Evolutionary conservation across 352 stramenopile genomes (phyloP).

Genomic region (Elongisporangium prolatum): DNA sequence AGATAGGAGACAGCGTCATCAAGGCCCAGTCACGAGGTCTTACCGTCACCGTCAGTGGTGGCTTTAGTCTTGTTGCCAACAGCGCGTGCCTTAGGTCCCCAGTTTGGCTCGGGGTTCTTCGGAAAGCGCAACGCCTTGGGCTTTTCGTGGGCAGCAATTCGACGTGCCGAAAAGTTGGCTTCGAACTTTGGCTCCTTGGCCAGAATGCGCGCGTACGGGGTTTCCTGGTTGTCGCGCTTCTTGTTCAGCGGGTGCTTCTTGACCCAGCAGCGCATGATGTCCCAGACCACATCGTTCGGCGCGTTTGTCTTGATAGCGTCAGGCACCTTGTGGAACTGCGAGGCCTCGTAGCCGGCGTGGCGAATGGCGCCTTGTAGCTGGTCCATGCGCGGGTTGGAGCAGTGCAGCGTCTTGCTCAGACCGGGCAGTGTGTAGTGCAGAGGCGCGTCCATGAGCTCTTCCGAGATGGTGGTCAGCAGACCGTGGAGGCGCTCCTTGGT

Average conservation of each 20-base stretch:
- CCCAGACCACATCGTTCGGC: slow-evolving; percentile 96
- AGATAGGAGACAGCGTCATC: background rate
- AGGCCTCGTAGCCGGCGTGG: slow-evolving; percentile 96
- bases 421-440: slow-evolving; percentile 96
- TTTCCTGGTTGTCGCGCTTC: slow-evolving; percentile 79
- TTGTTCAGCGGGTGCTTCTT: slow-evolving; percentile 92
- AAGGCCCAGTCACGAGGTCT: slow-evolving; percentile 1
- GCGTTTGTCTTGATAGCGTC: slow-evolving; percentile 98
- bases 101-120: slow-evolving; percentile 95
- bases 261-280: slow-evolving; percentile 96
- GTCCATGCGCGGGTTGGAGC: slow-evolving; percentile 90
- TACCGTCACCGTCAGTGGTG: slow-evolving; percentile 11
- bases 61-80: slow-evolving; percentile 58
- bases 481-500: slow-evolving; percentile 92
- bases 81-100: slow-evolving; percentile 92
- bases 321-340: slow-evolving; percentile 98
- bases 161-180: slow-evolving; percentile 79
- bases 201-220: slow-evolving; percentile 81
- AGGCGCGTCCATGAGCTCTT: slow-evolving; percentile 94
- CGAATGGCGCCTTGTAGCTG: slow-evolving; percentile 93
- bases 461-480: slow-evolving; percentile 93
- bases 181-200: slow-evolving; percentile 79
- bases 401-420: slow-evolving; percentile 92
- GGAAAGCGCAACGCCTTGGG: slow-evolving; percentile 92
- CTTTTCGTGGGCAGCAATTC: slow-evolving; percentile 61